Evolutionary conservation across 2,329 filamentous ascomycete species (phyloP), one percentile per base, ranked within the genome.

Genomic region (Aureobasidium vineae): DNA sequence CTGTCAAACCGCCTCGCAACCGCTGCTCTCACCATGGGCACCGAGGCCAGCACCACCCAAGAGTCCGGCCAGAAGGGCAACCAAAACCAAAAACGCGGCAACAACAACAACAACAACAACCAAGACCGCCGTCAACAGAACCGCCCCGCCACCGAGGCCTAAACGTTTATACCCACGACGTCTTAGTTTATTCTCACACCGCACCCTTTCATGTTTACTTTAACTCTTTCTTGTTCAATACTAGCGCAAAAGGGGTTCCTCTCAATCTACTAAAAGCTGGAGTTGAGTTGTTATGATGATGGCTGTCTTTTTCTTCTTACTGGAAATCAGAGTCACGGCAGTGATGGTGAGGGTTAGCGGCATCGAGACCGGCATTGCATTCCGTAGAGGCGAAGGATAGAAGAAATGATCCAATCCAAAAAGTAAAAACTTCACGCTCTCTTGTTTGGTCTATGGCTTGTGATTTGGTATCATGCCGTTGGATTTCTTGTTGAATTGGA

Each of bases 1-100:
- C 88, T 99, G 68, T 96, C 93, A 71, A 96, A 98, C 85, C 88
- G 94, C 70, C 84, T 99, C 75, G 94, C 94, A 64, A 95, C 81
- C 11, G 82, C 82, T 10, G 80, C 81, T 3, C 77, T 83, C 53
- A 83, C 81, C 38, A 77, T 82, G 71, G 81, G 80, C 59, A 76
- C 73, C 54, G 73, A 73, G 33, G 75, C 75, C 38, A 57, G 31
- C 54, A 45, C 68, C 59, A 56, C 53, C 16, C 66, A 59, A 45
- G 65, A 68, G 61, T 65, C 63, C 40, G 68, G 63, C 57, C 64
- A 68, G 47, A 65, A 66, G 52, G 66, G 65, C 65, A 66, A 68
- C 59, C 66, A 69, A 52, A 61, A 68, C 63, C 64, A 66, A 60
- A 66, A 65, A 66, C 66, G 65, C 65, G 66, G 66, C 57, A 66